These are phyloP conservation scores for Vachellia collinsii DNA, from an alignment of 306 rosid genomes.

Conservation along the genomic window DNA sequence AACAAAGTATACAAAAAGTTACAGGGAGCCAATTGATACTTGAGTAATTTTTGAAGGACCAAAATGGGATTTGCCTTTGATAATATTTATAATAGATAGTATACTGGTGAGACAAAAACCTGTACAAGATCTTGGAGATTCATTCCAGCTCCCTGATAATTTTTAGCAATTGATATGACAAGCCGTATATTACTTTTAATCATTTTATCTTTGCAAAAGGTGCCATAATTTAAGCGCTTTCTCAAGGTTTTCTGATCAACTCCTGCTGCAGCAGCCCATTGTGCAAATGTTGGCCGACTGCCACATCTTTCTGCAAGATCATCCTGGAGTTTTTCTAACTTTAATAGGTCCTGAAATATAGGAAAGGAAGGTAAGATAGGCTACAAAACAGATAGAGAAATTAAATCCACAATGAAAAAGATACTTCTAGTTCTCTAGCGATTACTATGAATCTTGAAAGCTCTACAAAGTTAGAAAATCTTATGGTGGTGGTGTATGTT, in stretches of 20 bases:
- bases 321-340: slow-evolving; percentile 80
- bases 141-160: slow-evolving; percentile 91
- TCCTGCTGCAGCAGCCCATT: slow-evolving; percentile 97
- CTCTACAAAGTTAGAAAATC: background rate
- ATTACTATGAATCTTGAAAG: background rate
- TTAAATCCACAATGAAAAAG: slow-evolving; percentile 20
- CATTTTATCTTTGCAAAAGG: slow-evolving; percentile 88
- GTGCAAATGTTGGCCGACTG: slow-evolving; percentile 71
- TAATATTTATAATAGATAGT: slow-evolving; percentile 18
- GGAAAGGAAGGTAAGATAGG: slow-evolving; percentile 43
- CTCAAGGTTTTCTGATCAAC: slow-evolving; percentile 81
- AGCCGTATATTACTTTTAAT: slow-evolving; percentile 91
- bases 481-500: slow-evolving; percentile 15
- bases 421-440: background rate
- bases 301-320: slow-evolving; percentile 80
- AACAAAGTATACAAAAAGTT: background rate
- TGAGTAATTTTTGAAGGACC: background rate
- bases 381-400: slow-evolving; percentile 13
- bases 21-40: background rate
- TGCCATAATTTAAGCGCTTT: slow-evolving; percentile 75
- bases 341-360: slow-evolving; percentile 72
- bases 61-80: background rate
- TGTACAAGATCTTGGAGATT: slow-evolving; percentile 96
- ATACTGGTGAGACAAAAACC: slow-evolving; percentile 51
- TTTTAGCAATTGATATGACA: slow-evolving; percentile 95